phyloP scores from a whole-genome alignment of 768 basidiomycete species.

The Trametes cubensis region DNA sequence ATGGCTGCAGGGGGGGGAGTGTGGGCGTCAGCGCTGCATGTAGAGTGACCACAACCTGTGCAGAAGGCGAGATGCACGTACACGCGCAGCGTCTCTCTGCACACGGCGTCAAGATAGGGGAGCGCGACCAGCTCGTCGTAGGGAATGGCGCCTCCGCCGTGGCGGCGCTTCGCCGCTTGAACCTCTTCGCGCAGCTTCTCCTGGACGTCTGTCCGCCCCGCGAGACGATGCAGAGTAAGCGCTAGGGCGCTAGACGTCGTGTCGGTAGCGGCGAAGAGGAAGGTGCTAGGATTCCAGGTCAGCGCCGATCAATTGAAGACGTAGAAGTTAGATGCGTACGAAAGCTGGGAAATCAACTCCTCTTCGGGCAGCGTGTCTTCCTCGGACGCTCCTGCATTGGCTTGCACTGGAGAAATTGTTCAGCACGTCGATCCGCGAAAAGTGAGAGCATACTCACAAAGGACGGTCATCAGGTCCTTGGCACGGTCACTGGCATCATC shows the following conservation, averaged over 20 bases:
- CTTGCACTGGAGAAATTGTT: not conserved
- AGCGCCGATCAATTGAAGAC: not conserved
- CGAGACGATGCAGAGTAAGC: conserved; percentile 2
- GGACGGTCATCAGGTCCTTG: conserved; percentile 1
- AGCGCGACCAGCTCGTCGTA: conserved; percentile 34
- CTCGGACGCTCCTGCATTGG: conserved; percentile 13
- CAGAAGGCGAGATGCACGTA: conserved; percentile 28
- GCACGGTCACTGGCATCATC: not conserved
- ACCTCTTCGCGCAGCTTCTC: conserved; percentile 3
- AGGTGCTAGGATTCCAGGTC: conserved; percentile 1
- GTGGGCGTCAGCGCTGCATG: too few species aligned
- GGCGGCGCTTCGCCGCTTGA: not conserved
- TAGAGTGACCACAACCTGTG: too few species aligned
- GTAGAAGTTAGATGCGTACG: not conserved
- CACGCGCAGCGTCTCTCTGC: conserved; percentile 60
- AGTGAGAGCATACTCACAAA: not conserved
- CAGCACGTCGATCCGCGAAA: not conserved
- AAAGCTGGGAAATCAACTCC: conserved; percentile 21
- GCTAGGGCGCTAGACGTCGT: conserved; percentile 9
- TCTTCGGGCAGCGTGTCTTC: conserved; percentile 18
- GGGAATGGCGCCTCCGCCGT: conserved; percentile 37
- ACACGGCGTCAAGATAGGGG: conserved; percentile 66
- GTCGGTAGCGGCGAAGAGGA: conserved; percentile 12
- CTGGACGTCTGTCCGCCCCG: conserved; percentile 1
- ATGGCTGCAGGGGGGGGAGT: too few species aligned